Conservation (phyloP, 2,329 filamentous ascomycete genomes). For the Thielaviopsis punctulata region DNA sequence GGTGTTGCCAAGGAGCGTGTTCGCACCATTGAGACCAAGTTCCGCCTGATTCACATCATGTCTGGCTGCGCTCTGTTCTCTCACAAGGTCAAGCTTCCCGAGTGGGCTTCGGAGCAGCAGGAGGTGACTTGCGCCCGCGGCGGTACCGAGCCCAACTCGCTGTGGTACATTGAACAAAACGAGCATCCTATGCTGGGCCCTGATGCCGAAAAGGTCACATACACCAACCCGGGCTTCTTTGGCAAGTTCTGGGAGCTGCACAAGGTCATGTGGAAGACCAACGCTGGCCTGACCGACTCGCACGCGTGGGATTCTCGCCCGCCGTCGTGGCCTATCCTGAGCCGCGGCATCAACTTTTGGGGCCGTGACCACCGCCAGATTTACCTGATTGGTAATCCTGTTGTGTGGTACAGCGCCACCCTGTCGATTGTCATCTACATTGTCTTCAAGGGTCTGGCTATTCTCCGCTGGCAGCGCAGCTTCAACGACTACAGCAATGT, state of each 20-base stretch:
- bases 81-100: constrained; percentile 95
- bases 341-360: constrained; percentile 98
- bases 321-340: constrained; percentile 77
- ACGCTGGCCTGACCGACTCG: constrained; percentile 87
- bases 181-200: constrained; percentile 59
- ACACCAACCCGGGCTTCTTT: constrained; percentile 83
- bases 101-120: constrained; percentile 96
- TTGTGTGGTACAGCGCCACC: constrained; percentile 88
- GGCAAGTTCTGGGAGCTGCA: constrained; percentile 97
- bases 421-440: constrained; percentile 60
- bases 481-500: constrained; percentile 69
- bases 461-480: constrained; percentile 87
- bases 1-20: constrained; percentile 65
- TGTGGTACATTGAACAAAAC: constrained; percentile 94
- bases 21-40: constrained; percentile 91
- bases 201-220: constrained; percentile 85
- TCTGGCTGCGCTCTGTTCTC: constrained; percentile 92
- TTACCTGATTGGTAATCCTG: constrained; percentile 85
- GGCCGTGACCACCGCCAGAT: constrained; percentile 85
- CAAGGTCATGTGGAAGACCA: constrained; percentile 97
- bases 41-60: constrained; percentile 90
- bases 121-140: constrained; percentile 94
- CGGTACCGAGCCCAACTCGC: constrained; percentile 82
- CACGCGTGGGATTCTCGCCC: constrained; percentile 97
- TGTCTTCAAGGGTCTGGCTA: constrained; percentile 69